Percentiles rank a stretch among this genome's conserved stretches.
Evolutionary conservation across 345 rosid species (phyloP).

Genomic region (Murraya paniculata): DNA sequence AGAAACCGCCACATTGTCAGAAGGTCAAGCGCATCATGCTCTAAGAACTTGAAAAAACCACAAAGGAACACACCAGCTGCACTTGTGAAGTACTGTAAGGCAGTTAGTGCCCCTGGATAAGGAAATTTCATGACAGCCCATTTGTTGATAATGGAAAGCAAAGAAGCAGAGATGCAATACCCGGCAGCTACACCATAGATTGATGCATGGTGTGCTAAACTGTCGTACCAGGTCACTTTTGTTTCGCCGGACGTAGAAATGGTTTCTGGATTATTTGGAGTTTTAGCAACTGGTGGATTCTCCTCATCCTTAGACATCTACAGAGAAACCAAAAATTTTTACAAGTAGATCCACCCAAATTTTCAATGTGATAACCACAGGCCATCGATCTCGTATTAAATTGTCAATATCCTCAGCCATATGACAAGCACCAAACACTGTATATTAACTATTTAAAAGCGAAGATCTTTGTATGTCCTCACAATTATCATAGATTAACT

Average conservation of each 20-base stretch:
- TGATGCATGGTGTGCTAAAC: conserved; percentile 53
- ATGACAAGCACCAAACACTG: background rate
- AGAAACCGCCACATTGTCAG: conserved; percentile 91
- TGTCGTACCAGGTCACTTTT: conserved; percentile 40
- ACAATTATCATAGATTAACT: background rate
- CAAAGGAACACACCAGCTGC: conserved; percentile 72
- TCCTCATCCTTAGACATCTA: conserved; percentile 55
- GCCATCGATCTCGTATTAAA: background rate
- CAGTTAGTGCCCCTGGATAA: conserved; percentile 93
- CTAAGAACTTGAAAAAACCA: conserved; percentile 58
- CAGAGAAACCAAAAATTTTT: background rate
- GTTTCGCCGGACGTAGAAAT: conserved; percentile 8
- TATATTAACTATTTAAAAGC: background rate
- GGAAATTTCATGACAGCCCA: conserved; percentile 99
- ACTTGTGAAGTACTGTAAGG: conserved; percentile 87
- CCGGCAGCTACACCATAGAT: conserved; percentile 86
- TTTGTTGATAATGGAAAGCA: conserved; percentile 94
- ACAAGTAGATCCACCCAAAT: background rate
- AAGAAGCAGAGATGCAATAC: conserved; percentile 89
- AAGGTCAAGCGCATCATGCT: conserved; percentile 65
- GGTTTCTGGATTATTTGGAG: conserved; percentile 21
- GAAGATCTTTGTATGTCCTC: background rate
- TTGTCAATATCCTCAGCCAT: background rate
- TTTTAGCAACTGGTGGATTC: conserved; percentile 27
- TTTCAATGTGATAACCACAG: background rate